Conservation (phyloP, 2,329 filamentous ascomycete genomes). For the Hypoxylon sp. region DNA sequence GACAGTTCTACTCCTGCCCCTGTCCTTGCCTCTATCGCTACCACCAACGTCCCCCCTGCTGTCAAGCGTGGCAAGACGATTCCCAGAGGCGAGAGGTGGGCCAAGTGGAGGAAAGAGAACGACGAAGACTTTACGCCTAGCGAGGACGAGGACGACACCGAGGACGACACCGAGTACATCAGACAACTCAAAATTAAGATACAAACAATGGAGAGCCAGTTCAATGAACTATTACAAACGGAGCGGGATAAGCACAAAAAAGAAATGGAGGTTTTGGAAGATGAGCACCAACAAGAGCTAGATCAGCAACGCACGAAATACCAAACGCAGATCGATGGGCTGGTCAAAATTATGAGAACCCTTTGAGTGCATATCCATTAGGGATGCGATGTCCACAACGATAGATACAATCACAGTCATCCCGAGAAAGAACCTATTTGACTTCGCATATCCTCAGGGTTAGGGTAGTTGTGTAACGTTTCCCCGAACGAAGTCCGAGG, state of each 20-base stretch:
- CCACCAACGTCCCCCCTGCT: background rate
- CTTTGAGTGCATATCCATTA: background rate
- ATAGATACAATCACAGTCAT: no score
- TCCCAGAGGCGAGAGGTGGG: no score
- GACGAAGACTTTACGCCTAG: background rate
- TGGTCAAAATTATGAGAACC: slow-evolving; percentile 28
- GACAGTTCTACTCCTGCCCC: no score
- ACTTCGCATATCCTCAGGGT: background rate
- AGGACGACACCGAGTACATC: no score
- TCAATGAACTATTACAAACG: slow-evolving; percentile 21
- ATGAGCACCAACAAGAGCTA: slow-evolving; percentile 21
- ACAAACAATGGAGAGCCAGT: slow-evolving; percentile 28
- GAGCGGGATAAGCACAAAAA: slow-evolving; percentile 19
- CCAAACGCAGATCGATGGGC: slow-evolving; percentile 22
- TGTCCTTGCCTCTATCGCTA: background rate
- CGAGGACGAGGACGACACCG: slow-evolving; percentile 1
- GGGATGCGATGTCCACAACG: no score
- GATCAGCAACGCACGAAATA: slow-evolving; percentile 20
- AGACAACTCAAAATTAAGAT: slow-evolving; percentile 10
- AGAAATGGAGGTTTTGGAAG: slow-evolving; percentile 13
- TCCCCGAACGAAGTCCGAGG: slow-evolving; percentile 28
- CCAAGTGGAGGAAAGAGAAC: no score
- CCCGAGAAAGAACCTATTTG: no score
- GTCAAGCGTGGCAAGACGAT: background rate
- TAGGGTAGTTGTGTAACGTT: background rate